Percentiles rank a stretch among this genome's conserved stretches.
Conservation (phyloP, 1,284 basidiomycete species). For the Cutaneotrichosporon spelunceum region DNA sequence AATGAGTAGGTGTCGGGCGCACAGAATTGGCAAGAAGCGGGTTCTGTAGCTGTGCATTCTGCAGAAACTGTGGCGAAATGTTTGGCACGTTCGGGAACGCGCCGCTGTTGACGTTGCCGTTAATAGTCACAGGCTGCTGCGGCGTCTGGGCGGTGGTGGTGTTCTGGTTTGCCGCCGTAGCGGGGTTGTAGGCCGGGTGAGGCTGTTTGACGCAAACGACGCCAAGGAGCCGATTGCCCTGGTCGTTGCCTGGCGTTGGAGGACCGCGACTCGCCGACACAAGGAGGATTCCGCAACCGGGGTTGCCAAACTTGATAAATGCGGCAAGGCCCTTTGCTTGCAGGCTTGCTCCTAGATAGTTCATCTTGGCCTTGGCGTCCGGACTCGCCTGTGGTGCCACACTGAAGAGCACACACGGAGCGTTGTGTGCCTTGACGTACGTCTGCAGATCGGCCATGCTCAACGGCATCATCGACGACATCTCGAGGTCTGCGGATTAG, state of each 20-base stretch:
- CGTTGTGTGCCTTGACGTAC: constrained; percentile 23
- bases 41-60: constrained; percentile 15
- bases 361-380: constrained; percentile 17
- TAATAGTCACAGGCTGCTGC: neutral
- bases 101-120: neutral
- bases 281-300: constrained; percentile 27
- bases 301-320: constrained; percentile 24
- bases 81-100: neutral
- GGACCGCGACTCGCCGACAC: constrained; percentile 17
- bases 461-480: constrained; percentile 21
- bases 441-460: constrained; percentile 23
- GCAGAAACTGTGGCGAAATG: constrained; percentile 13
- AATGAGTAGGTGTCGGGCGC: constrained; percentile 12
- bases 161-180: neutral
- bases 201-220: constrained; percentile 25
- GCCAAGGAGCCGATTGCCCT: constrained; percentile 22
- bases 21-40: constrained; percentile 10
- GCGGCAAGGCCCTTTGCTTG: constrained; percentile 22
- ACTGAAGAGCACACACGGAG: constrained; percentile 24
- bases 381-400: constrained; percentile 12
- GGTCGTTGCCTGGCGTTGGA: constrained; percentile 11
- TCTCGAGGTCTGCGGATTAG: constrained; percentile 19
- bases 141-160: constrained; percentile 1
- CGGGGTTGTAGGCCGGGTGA: neutral
- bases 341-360: constrained; percentile 19